phyloP scores from a whole-genome alignment of 1,284 basidiomycete genomes.

The Trametes hirsuta region DNA sequence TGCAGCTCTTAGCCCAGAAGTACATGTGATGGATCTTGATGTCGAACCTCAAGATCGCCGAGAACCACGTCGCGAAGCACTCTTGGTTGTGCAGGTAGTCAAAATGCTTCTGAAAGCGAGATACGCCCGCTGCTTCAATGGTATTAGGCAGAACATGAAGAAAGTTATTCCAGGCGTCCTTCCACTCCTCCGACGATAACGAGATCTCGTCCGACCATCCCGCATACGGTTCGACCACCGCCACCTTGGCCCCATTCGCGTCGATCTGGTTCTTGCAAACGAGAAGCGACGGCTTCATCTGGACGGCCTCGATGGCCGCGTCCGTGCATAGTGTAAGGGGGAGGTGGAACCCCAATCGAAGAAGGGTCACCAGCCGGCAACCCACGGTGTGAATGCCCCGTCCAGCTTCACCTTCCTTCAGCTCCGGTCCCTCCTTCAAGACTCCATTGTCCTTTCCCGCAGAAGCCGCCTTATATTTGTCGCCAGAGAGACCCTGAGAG shows the following conservation, averaged over 20 bases:
- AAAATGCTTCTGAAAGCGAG: neutral
- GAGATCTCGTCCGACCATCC: neutral
- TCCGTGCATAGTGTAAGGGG: neutral
- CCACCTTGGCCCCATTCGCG: neutral
- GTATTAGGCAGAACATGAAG: neutral
- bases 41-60: neutral
- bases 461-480: too few relatives aligned
- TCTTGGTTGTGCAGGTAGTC: neutral
- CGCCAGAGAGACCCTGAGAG: too few relatives aligned
- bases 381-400: too few relatives aligned
- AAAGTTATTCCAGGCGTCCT: neutral
- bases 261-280: neutral
- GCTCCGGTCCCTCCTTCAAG: too few relatives aligned
- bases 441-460: too few relatives aligned
- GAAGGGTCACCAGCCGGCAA: too few relatives aligned
- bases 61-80: neutral
- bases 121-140: neutral
- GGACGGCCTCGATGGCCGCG: neutral
- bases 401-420: too few relatives aligned
- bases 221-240: neutral
- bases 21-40: neutral
- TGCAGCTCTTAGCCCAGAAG: neutral
- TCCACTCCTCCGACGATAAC: neutral
- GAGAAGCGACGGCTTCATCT: neutral
- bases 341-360: neutral